Base-by-base conservation (phyloP, 2,329 filamentous ascomycete genomes). In the Xylariaceae sp. region DNA sequence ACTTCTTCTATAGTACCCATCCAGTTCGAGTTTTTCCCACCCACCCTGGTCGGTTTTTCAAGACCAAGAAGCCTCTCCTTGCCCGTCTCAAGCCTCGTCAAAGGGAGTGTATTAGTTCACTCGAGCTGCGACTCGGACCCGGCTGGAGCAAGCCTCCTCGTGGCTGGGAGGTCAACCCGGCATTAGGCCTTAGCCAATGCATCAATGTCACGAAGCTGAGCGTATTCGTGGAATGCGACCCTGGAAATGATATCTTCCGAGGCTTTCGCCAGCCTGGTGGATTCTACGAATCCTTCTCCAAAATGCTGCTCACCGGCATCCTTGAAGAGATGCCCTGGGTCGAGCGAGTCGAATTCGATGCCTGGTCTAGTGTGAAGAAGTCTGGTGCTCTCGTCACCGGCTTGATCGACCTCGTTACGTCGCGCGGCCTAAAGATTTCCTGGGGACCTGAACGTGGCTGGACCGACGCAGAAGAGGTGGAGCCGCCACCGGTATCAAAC, bases 171-270 rank as follows among this genome's bases (percentile, higher is more conserved):
- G 85, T 90, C 10, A 86, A 86, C 64, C 75, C 80, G 3, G 79
- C 80, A 1, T 77, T 92, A 0, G 88, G 88, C 0, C 77, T 92
- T 5, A 65, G 71, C 1, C 85, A 89, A 54, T 88, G 85, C 70
- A 73, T 74, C 58, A 83, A 79, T 52, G 80, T 88, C 17, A 78
- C 80, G 35, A 77, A 76, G 11, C 71, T 92, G 52, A 83, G 80
- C 30, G 81, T 92, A 9, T 89, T 89, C 68, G 83, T 91, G 23
- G 85, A 92, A 71, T 83, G 82, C 63, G 89, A 92, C 68, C 88
- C 89, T 0, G 88, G 85, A 55, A 81, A 88, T 66, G 79, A 78
- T 34, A 75, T 85, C 17, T 90, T 89, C 67, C 82, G 83, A 57
- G 88, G 87, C 0, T 92, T 88, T 67, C 81, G 87, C 11, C 80